Evolutionary conservation across 371 early-diverging fungal genomes (phyloP).

Genomic region (Lichtheimia ramosa): DNA sequence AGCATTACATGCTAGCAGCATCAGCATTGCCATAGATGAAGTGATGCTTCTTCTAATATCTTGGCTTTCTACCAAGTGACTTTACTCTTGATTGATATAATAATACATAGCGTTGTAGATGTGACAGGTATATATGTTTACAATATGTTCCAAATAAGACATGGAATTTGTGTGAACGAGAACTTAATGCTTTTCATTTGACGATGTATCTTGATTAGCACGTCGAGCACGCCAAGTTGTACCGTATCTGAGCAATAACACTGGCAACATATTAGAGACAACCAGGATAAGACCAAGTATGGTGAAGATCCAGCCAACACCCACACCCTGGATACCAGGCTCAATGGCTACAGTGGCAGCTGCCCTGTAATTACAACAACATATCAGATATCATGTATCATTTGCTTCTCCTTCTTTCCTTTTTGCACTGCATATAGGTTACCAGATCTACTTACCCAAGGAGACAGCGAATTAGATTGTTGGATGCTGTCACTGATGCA

Average conservation of each 20-base stretch:
- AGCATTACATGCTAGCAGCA: no score
- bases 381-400: background rate
- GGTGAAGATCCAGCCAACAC: slow-evolving; percentile 38
- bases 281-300: slow-evolving; percentile 23
- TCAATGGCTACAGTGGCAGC: slow-evolving; percentile 28
- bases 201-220: no score
- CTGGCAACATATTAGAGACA: slow-evolving; percentile 4
- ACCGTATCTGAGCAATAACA: slow-evolving; percentile 6
- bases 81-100: no score
- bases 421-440: no score
- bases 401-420: background rate
- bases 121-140: no score
- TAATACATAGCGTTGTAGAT: no score
- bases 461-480: slow-evolving; percentile 42
- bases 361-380: slow-evolving; percentile 14
- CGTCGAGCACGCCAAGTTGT: slow-evolving; percentile 3
- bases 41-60: no score
- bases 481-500: slow-evolving; percentile 45
- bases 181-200: no score
- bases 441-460: slow-evolving; percentile 22
- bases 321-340: slow-evolving; percentile 32
- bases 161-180: no score
- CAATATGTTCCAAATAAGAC: no score
- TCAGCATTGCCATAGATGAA: no score
- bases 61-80: no score